A percentile compares a stretch with the other conserved stretches of the same genome.
Conservation (phyloP, 192 early-diverging fungal species). For the Gigaspora rosea region DNA sequence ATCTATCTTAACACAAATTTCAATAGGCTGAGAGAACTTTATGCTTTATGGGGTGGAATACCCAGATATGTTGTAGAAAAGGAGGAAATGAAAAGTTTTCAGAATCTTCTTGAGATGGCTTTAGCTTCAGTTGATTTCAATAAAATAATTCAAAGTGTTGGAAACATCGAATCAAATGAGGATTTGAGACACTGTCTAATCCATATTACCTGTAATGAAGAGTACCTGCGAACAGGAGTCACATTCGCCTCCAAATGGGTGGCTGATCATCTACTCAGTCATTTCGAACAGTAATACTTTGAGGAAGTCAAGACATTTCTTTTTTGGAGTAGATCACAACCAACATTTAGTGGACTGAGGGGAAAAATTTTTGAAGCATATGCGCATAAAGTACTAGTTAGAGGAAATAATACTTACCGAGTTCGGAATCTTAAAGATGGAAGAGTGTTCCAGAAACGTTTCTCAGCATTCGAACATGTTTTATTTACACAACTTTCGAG, state of each 20-base stretch:
- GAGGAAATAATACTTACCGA: constrained; percentile 1
- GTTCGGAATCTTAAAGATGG: constrained; percentile 24
- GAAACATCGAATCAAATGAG: constrained; percentile 15
- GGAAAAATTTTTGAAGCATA: constrained; percentile 11
- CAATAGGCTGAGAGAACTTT: not conserved
- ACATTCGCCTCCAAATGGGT: constrained; percentile 25
- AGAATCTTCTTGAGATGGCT: constrained; percentile 10
- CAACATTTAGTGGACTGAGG: constrained; percentile 18
- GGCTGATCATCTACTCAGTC: constrained; percentile 18
- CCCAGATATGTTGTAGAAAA: constrained; percentile 22
- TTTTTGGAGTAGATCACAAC: not conserved
- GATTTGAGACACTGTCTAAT: constrained; percentile 6
- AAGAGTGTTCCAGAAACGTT: too few relatives aligned
- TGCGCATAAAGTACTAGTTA: constrained; percentile 9
- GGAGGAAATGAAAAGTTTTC: constrained; percentile 8
- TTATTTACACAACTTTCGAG: too few relatives aligned
- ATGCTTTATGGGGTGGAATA: constrained; percentile 18
- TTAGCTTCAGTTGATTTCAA: not conserved
- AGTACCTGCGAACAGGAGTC: constrained; percentile 16
- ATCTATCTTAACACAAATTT: constrained; percentile 2
- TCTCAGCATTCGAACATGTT: too few relatives aligned
- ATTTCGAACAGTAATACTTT: constrained; percentile 4
- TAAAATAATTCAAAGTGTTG: constrained; percentile 14
- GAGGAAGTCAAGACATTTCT: constrained; percentile 17
- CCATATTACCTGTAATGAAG: constrained; percentile 23